Evolutionary conservation across 495 filamentous ascomycete genomes (phyloP), one percentile per base, ranked within the genome.

Genomic region (Corynascus novoguineensis): DNA sequence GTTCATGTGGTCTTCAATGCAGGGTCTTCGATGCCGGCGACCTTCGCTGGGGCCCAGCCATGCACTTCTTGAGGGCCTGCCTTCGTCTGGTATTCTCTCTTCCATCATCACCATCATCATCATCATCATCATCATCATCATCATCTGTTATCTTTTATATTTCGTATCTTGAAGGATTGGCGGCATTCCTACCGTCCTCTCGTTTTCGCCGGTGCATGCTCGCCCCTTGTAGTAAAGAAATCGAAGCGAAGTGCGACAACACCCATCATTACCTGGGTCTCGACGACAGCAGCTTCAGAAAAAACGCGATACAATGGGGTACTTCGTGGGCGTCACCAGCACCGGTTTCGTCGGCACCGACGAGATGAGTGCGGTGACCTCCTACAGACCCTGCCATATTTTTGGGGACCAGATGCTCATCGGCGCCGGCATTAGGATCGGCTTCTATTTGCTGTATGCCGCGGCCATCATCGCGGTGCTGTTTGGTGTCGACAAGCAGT

Each of bases 341-440:
- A 69, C 67, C 17, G 59, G 60, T 47, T 69, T 67, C 60, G 62
- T 69, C 37, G 67, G 61, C 31, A 64, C 62, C 54, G 62, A 57
- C 57, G 67, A 65, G 52, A 32, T 62, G 62, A 59, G 55, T 54
- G 67, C 64, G 35, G 67, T 65, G 19, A 64, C 64, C 31, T 67
- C 64, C 7, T 69, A 55, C 58, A 49, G 49, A 46, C 67, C 67
- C 40, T 69, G 67, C 31, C 67, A 69, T 48, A 65, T 67, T 45
- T 69, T 69, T 28, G 67, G 67, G 34, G 64, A 69, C 60, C 64
- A 66, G 60, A 66, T 64, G 61, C 64, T 69, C 42, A 67, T 67
- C 54, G 67, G 67, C 37, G 40, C 53, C 29, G 67, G 67, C 50
- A 65, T 69, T 24, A 60, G 67, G 11, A 24, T 64, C 41, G 64